Conservation (phyloP, 2,329 filamentous ascomycete species). For the Cladophialophora yegresii region DNA sequence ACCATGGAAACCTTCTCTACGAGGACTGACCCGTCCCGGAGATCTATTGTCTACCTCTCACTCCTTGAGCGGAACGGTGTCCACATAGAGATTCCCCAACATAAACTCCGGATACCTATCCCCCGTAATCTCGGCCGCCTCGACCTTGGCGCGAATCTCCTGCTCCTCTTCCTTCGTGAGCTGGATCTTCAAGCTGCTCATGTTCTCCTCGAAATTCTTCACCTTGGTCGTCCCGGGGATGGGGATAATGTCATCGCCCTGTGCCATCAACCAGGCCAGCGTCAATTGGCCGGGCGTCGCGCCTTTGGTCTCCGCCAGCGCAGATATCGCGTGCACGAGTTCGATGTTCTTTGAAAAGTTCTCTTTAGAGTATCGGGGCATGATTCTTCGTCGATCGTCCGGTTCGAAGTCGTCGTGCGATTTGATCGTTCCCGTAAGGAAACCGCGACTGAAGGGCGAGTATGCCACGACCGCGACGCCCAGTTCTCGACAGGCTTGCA, state of each 20-base stretch:
- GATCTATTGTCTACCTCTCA: not conserved
- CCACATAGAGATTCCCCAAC: conserved; percentile 8
- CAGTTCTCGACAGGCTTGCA: conserved; percentile 57
- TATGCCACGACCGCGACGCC: conserved; percentile 62
- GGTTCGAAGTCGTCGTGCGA: conserved; percentile 52
- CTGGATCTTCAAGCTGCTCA: conserved; percentile 40
- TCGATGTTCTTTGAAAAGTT: conserved; percentile 54
- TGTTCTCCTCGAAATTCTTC: conserved; percentile 39
- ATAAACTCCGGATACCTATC: conserved; percentile 6
- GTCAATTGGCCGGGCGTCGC: conserved; percentile 52
- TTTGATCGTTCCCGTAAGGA: conserved; percentile 53
- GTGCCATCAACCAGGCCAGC: conserved; percentile 52
- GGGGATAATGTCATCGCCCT: conserved; percentile 45
- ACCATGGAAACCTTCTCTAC: too few relatives aligned
- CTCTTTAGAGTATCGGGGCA: conserved; percentile 55
- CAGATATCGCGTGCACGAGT: conserved; percentile 50
- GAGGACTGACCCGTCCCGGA: too few relatives aligned
- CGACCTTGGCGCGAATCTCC: conserved; percentile 51
- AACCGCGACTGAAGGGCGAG: conserved; percentile 61
- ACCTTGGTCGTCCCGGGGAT: conserved; percentile 45
- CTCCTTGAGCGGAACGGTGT: conserved; percentile 9
- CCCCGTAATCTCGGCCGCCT: conserved; percentile 24
- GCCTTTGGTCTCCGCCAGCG: conserved; percentile 50
- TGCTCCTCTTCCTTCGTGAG: conserved; percentile 53
- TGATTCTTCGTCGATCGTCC: conserved; percentile 47